phyloP scores from a whole-genome alignment of 2,329 filamentous ascomycete genomes.

The Boeremia lycopersici region DNA sequence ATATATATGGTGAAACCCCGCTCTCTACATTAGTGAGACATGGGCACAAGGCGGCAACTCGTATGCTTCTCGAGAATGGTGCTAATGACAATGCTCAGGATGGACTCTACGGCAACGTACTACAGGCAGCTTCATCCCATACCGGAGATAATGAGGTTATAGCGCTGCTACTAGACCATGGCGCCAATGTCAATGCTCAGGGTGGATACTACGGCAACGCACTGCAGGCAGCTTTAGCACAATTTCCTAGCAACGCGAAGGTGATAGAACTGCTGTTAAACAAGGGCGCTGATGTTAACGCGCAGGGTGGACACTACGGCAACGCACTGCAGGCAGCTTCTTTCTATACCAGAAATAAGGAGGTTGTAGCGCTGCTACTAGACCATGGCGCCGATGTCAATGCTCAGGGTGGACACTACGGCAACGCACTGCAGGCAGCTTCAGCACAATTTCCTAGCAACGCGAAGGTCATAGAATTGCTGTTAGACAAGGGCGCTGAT shows the following conservation, averaged over 20 bases:
- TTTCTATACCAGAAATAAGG: neutral
- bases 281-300: neutral
- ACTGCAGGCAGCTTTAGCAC: neutral
- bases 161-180: neutral
- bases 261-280: neutral
- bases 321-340: neutral
- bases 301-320: neutral
- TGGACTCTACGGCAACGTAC: neutral
- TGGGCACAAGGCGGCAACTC: neutral
- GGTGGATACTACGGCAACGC: neutral
- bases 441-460: too few species aligned
- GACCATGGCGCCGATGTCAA: neutral
- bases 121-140: neutral
- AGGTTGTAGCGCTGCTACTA: neutral
- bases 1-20: neutral
- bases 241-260: fast-evolving
- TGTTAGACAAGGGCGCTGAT: neutral
- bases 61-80: neutral
- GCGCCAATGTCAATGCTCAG: neutral
- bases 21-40: neutral
- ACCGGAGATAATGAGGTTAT: too few species aligned
- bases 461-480: neutral
- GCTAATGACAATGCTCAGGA: neutral
- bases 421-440: neutral
- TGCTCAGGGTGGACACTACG: neutral